phyloP scores from a whole-genome alignment of 805 yeast species.

The Barnettozyma populi region DNA sequence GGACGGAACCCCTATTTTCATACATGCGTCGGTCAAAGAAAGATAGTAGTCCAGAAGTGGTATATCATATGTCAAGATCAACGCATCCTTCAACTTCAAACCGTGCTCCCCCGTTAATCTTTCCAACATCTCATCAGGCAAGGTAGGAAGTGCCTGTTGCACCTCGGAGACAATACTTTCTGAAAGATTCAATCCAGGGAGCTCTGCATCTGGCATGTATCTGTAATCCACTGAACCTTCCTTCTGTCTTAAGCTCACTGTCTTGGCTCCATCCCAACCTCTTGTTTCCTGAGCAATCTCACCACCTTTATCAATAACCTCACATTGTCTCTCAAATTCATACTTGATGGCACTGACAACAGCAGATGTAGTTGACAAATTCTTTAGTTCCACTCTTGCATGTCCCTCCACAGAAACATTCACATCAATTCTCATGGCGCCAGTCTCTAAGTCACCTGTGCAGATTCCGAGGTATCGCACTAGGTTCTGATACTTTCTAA shows the following conservation, averaged over 20 bases:
- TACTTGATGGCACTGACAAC: conserved; percentile 67
- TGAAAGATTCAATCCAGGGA: conserved; percentile 53
- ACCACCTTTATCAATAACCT: conserved; percentile 36
- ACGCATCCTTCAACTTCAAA: conserved; percentile 69
- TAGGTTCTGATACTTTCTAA: conserved; percentile 72
- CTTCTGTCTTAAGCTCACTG: conserved; percentile 65
- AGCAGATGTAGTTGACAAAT: conserved; percentile 78
- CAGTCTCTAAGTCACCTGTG: conserved; percentile 88
- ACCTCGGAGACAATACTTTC: conserved; percentile 38
- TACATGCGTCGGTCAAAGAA: conserved; percentile 31
- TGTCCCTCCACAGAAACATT: conserved; percentile 76
- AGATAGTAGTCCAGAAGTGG: conserved; percentile 50
- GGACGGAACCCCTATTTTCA: conserved; percentile 22
- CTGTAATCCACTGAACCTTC: conserved; percentile 84
- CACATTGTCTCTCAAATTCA: conserved; percentile 70
- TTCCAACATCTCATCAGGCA: conserved; percentile 56
- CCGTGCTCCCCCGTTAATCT: conserved; percentile 39
- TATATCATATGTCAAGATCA: conserved; percentile 51
- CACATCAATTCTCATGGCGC: conserved; percentile 93
- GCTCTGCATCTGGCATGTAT: conserved; percentile 91
- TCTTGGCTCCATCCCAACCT: conserved; percentile 82
- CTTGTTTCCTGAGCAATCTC: conserved; percentile 59
- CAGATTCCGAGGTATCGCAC: conserved; percentile 68
- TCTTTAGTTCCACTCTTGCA: conserved; percentile 82
- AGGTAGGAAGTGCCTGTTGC: conserved; percentile 39